A percentile compares a stretch with the other conserved stretches of the same genome.
Conservation (phyloP, 2,329 filamentous ascomycete species). For the Cyphellophora attinorum region DNA sequence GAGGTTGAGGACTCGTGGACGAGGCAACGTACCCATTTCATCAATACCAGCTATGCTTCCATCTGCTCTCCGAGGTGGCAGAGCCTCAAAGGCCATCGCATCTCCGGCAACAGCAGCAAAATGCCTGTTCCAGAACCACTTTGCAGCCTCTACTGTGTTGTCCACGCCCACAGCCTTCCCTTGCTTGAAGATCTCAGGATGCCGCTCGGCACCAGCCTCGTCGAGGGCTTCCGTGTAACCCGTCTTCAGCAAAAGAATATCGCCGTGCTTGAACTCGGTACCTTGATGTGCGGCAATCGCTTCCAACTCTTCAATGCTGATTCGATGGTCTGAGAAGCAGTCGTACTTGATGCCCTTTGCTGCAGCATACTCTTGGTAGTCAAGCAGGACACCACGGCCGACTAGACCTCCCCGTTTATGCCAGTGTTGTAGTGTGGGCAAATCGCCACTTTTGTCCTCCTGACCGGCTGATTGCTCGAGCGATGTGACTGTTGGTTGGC, state of each 20-base stretch:
- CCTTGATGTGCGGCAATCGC: conserved; percentile 47
- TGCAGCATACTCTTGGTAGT: conserved; percentile 35
- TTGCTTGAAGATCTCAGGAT: conserved; percentile 19
- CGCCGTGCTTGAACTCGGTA: conserved; percentile 48
- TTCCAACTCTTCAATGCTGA: conserved; percentile 49
- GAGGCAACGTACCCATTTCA: conserved; percentile 23
- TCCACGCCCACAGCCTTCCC: conserved; percentile 40
- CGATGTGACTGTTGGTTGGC: conserved; percentile 21
- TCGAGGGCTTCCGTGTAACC: conserved; percentile 54
- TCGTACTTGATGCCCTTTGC: conserved; percentile 26
- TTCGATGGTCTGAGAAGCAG: conserved; percentile 30
- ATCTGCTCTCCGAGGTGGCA: conserved; percentile 26
- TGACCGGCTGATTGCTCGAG: conserved; percentile 11
- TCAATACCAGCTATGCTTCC: conserved; percentile 16
- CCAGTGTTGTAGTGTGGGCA: conserved; percentile 22
- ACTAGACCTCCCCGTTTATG: conserved; percentile 31
- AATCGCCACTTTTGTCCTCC: conserved; percentile 9
- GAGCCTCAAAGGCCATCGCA: conserved; percentile 45
- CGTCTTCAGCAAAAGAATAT: conserved; percentile 57
- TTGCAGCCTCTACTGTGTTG: conserved; percentile 38
- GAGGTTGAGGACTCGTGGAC: background rate
- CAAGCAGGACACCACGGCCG: conserved; percentile 37
- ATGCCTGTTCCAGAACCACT: conserved; percentile 50
- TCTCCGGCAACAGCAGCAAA: conserved; percentile 51
- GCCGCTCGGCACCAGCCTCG: conserved; percentile 26